These are phyloP conservation scores for Oleoguttula mirabilis DNA, from an alignment of 495 filamentous ascomycete species.

Conservation along the genomic window DNA sequence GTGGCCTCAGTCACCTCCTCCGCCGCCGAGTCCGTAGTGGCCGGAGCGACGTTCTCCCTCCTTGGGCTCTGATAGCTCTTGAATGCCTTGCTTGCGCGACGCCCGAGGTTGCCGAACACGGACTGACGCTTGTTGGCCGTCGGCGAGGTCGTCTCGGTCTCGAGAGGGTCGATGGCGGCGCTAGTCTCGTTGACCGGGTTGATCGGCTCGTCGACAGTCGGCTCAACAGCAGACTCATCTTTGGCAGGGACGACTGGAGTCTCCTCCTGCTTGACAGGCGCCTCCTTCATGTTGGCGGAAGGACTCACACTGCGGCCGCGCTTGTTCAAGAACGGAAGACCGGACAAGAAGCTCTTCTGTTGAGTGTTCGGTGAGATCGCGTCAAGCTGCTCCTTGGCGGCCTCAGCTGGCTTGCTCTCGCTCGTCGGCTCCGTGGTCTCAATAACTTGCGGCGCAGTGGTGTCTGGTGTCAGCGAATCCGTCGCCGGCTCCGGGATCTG, in stretches of 20 bases:
- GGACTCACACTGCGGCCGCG: constrained; percentile 19
- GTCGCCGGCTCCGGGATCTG: constrained; percentile 13
- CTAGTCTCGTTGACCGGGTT: constrained; percentile 18
- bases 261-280: constrained; percentile 1
- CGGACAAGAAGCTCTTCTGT: constrained; percentile 37
- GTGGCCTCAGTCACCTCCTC: constrained; percentile 13
- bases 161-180: constrained; percentile 17
- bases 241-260: not conserved
- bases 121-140: constrained; percentile 27
- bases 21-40: not conserved
- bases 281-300: constrained; percentile 15
- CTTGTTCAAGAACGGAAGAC: constrained; percentile 32
- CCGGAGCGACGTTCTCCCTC: constrained; percentile 13
- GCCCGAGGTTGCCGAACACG: constrained; percentile 29
- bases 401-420: constrained; percentile 8
- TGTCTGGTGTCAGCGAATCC: not conserved
- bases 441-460: constrained; percentile 1
- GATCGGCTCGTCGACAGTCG: constrained; percentile 20
- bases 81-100: constrained; percentile 23
- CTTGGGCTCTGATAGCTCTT: constrained; percentile 9
- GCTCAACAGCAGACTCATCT: constrained; percentile 5
- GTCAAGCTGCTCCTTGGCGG: constrained; percentile 7
- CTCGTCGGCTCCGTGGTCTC: constrained; percentile 1
- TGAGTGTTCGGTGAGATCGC: not conserved
- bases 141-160: constrained; percentile 11